Base-by-base conservation (phyloP, 805 yeast species). In the Schizosaccharomyces cryophilus region DNA sequence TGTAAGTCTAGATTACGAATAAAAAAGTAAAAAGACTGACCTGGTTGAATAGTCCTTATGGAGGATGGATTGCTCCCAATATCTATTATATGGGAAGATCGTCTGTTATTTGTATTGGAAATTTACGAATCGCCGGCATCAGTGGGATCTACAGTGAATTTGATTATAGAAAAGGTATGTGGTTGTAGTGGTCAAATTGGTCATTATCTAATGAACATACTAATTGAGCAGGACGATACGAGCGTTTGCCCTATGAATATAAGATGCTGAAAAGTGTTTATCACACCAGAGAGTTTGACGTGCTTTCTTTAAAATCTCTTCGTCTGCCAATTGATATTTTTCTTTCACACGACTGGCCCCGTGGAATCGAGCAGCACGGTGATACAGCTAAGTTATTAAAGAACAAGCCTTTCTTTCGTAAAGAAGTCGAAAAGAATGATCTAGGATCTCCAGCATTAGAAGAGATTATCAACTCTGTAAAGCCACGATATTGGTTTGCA, bases 321-420 rank as follows among this genome's bases (percentile, higher is more conserved):
- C 78, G 62, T 59, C 66, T 62, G 65, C 66, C 63, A 13, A 58
- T 80, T 5, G 85, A 86, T 65, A 68, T 88, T 0, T 75, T 84
- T 68, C 63, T 90, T 61, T 79, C 86, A 40, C 98, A 93, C 70
- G 98, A 93, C 73, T 93, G 98, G 98, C 98, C 98, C 0, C 81
- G 76, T 51, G 86, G 85, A 2, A 81, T 89, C 9, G 84, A 77
- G 54, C 71, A 79, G 4, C 72, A 78, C 69, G 97, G 96, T 0
- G 70, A 85, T 66, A 19, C 74, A n/a, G 64, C 69, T 0, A 62
- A 66, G 29, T 72, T 93, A 11, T 66, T 90, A 29, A 67, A 68
- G 31, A 64, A 66, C 13, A 93, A 93, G 69, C 86, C 84, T 0
- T 84, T 76, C 66, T 85, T 93, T 69, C 73, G 72, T 63, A 66